phyloP scores from a whole-genome alignment of 768 basidiomycete species.

The Tephrocybe rancida region DNA sequence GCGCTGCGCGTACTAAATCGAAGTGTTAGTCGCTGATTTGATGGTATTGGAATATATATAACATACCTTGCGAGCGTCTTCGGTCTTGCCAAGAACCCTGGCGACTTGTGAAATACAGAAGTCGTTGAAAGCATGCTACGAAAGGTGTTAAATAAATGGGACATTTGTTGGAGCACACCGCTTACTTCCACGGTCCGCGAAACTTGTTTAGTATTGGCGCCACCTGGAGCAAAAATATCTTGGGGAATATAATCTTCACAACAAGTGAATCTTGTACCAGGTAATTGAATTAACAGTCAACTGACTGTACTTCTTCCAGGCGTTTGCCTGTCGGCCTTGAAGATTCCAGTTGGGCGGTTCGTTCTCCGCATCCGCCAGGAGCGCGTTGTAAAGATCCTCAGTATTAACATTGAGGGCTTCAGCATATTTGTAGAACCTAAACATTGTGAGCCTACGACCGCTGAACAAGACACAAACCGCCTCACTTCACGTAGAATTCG shows the following conservation, averaged over 20 bases:
- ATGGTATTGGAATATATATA: too few relatives aligned
- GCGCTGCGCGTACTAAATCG: conserved; percentile 49
- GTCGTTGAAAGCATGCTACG: conserved; percentile 63
- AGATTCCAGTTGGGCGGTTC: conserved; percentile 65
- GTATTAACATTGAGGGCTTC: conserved; percentile 47
- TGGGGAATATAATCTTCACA: conserved; percentile 42
- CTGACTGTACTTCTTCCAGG: conserved; percentile 57
- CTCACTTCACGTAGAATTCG: conserved; percentile 67
- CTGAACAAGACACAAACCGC: not conserved
- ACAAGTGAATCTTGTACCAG: not conserved
- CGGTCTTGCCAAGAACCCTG: conserved; percentile 48
- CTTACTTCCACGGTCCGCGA: conserved; percentile 61
- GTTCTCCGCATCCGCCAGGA: conserved; percentile 60
- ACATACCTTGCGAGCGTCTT: conserved; percentile 52
- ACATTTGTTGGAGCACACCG: not conserved
- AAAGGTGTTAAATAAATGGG: not conserved
- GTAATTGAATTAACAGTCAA: conserved; percentile 2
- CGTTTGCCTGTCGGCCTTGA: conserved; percentile 57
- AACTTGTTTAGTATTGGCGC: conserved; percentile 62
- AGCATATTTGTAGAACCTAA: conserved; percentile 54
- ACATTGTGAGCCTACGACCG: not conserved
- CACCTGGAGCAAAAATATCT: conserved; percentile 45
- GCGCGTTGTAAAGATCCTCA: conserved; percentile 53
- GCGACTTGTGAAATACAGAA: conserved; percentile 69
- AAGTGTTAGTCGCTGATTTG: not conserved